phyloP scores from a whole-genome alignment of 2,329 filamentous ascomycete species.

The Xylariaceae sp. region DNA sequence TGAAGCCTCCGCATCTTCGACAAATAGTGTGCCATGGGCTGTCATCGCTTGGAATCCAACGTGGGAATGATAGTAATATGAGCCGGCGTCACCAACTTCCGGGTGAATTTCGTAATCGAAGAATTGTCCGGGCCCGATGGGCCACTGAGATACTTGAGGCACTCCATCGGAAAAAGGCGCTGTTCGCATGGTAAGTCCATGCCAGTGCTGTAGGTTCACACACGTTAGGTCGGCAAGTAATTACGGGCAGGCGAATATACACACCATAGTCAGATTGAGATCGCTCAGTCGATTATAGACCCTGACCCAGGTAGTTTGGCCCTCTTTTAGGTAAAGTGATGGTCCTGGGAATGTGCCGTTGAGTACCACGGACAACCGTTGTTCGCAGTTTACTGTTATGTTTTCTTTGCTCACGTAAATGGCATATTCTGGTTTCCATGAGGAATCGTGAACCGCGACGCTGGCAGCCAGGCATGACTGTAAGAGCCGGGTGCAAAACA shows the following conservation, averaged over 20 bases:
- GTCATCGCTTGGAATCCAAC: conserved; percentile 57
- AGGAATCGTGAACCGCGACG: conserved; percentile 23
- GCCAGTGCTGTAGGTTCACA: conserved; percentile 52
- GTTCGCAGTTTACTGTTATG: conserved; percentile 41
- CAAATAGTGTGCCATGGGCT: conserved; percentile 51
- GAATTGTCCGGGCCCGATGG: conserved; percentile 54
- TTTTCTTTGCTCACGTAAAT: conserved; percentile 31
- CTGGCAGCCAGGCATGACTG: conserved; percentile 21
- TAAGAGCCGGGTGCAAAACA: conserved; percentile 21
- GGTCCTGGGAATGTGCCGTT: conserved; percentile 51
- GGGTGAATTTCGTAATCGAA: conserved; percentile 63
- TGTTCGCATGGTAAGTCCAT: conserved; percentile 54
- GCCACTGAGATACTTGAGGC: conserved; percentile 58
- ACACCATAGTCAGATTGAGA: conserved; percentile 50
- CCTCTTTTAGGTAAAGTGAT: conserved; percentile 41
- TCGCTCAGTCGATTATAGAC: conserved; percentile 52
- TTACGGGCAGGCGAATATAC: neutral
- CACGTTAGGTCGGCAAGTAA: conserved; percentile 9
- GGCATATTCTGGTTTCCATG: conserved; percentile 31
- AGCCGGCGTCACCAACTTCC: conserved; percentile 48
- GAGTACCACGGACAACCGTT: conserved; percentile 42
- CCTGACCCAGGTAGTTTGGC: conserved; percentile 49
- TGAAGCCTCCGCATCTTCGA: conserved; percentile 42
- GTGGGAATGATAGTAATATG: conserved; percentile 65
- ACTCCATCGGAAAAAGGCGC: conserved; percentile 61